Conservation (phyloP, 192 early-diverging fungal species). For the Coemansia furcata region DNA sequence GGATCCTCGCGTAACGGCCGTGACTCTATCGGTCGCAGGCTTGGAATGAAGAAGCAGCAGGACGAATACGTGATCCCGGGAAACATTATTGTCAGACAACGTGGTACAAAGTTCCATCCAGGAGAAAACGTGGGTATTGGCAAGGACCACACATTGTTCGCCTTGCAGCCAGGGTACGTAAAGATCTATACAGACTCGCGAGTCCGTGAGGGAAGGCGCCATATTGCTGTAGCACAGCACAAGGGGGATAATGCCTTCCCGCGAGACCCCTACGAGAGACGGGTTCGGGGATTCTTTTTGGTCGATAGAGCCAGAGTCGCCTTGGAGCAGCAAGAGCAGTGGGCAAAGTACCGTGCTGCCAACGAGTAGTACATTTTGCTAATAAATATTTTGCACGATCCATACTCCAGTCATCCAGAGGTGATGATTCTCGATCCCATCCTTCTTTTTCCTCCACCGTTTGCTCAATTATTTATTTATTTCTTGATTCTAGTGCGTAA, state of each 20-base stretch:
- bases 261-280: conserved; percentile 58
- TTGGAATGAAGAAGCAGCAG: conserved; percentile 71
- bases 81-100: conserved; percentile 79
- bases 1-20: conserved; percentile 77
- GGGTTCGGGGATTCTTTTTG: conserved; percentile 66
- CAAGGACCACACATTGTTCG: conserved; percentile 76
- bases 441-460: background rate
- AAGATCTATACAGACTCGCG: conserved; percentile 68
- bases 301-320: conserved; percentile 50
- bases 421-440: background rate
- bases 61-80: conserved; percentile 71
- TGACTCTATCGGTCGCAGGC: conserved; percentile 73
- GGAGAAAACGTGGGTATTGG: conserved; percentile 79
- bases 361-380: conserved; percentile 2
- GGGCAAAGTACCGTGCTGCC: conserved; percentile 33
- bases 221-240: conserved; percentile 64
- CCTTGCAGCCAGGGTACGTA: conserved; percentile 70
- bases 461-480: background rate
- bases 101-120: conserved; percentile 75
- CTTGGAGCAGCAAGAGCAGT: conserved; percentile 34
- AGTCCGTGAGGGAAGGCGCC: conserved; percentile 59
- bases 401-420: background rate
- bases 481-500: background rate
- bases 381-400: background rate
- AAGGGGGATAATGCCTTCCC: conserved; percentile 63